Base-by-base conservation (phyloP, 2,329 filamentous ascomycete genomes). In the Tolypocladium nubicola region DNA sequence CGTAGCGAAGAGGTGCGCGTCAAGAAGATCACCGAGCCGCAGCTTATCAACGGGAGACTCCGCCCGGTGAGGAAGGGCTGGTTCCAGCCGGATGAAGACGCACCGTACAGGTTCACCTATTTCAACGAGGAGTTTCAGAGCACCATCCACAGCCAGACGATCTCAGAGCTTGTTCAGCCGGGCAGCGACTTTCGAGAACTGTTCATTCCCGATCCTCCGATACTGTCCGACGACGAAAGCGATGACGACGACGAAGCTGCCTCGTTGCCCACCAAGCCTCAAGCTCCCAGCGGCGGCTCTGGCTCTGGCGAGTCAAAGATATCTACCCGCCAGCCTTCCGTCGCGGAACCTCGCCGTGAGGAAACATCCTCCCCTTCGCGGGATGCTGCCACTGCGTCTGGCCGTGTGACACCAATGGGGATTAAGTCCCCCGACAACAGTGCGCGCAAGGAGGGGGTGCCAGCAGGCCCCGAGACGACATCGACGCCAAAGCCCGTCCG, bases 81-180 rank as follows among this genome's bases (percentile, higher is more conserved):
- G 93, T 93, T 90, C 69, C 83, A 88, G 43, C 85, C 89, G 56
- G 89, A 94, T 61, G 92, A 96, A 60, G 93, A 97, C 62, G 85
- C 87, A 0, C 94, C 94, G 0, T 97, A 95, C 70, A 84, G 94
- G 33, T 99, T 97, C 70, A 97, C 94, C 0, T 99, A 99, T 71
- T 99, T 99, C 79, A 97, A 97, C 71, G 94, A 97, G 69, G 90
- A 96, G 61, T 90, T 97, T 57, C 88, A 90, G 66, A 95, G 89
- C 70, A 99, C 94, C 0, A 95, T 99, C 60, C 94, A 99, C 71
- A 94, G 91, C 59, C 90, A 96, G 71, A 94, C 88, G 0, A 96
- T 99, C 58, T 96, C 91, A 2, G 94, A 97, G 69, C 80, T 99
- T 23, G 82, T 95, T 10, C 91, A 96, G 63, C 86, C 89, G 0